Percentiles rank a stretch among this genome's conserved stretches.
phyloP scores from a whole-genome alignment of 208 protist species.

The Leishmania lainsoni region DNA sequence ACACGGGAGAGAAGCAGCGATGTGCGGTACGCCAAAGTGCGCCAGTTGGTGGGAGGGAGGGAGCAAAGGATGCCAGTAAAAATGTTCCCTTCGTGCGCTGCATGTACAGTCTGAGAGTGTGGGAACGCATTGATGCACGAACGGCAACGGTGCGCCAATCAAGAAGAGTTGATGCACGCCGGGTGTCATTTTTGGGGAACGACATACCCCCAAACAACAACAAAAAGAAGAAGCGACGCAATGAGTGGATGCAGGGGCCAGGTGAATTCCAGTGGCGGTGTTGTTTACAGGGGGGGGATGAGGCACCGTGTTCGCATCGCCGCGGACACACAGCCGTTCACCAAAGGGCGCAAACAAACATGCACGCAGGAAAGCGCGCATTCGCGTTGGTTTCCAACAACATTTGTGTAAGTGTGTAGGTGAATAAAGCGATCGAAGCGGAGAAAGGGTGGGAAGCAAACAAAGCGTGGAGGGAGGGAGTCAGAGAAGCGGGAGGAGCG shows the following conservation, averaged over 20 bases:
- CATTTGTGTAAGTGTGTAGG: too few species aligned
- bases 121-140: not conserved
- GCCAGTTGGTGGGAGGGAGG: not conserved
- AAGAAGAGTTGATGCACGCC: not conserved
- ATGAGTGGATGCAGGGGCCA: not conserved
- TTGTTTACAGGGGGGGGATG: not conserved
- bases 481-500: not conserved
- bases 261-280: not conserved
- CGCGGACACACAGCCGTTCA: not conserved
- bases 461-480: not conserved
- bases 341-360: not conserved
- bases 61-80: not conserved
- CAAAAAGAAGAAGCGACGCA: not conserved
- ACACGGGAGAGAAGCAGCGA: not conserved
- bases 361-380: not conserved
- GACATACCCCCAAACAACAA: not conserved
- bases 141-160: not conserved
- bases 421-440: not conserved
- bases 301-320: not conserved
- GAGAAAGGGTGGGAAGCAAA: not conserved
- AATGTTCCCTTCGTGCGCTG: not conserved
- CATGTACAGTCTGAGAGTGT: not conserved
- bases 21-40: not conserved
- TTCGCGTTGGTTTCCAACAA: not conserved
- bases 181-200: not conserved